A percentile compares a stretch with the other conserved stretches of the same genome.
Conservation (phyloP, 2,329 filamentous ascomycete species). For the Teratosphaeria gauchensis region DNA sequence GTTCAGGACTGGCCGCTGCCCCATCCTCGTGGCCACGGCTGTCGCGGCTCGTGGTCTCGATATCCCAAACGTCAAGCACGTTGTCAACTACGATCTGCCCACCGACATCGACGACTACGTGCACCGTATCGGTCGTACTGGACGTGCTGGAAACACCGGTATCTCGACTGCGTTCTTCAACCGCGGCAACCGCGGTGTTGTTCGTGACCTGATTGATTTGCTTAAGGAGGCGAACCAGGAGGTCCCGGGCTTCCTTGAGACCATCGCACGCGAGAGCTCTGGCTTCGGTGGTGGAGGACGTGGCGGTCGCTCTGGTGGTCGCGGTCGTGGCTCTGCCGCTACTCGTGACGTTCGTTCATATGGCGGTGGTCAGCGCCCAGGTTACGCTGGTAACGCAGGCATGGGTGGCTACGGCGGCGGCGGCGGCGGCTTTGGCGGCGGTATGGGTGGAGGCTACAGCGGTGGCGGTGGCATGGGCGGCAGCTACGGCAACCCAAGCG, state of each 20-base stretch:
- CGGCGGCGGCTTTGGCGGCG: slow-evolving; percentile 35
- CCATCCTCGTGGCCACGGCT: slow-evolving; percentile 91
- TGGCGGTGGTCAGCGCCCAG: slow-evolving; percentile 38
- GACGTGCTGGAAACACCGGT: slow-evolving; percentile 98
- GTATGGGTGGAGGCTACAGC: slow-evolving; percentile 25
- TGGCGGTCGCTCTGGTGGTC: slow-evolving; percentile 53
- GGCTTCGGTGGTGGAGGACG: slow-evolving; percentile 63
- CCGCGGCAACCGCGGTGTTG: slow-evolving; percentile 95
- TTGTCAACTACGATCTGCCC: slow-evolving; percentile 98
- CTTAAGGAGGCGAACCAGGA: slow-evolving; percentile 99
- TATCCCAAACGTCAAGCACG: slow-evolving; percentile 93
- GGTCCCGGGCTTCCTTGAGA: slow-evolving; percentile 87
- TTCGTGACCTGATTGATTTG: slow-evolving; percentile 91
- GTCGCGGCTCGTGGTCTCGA: slow-evolving; percentile 72
- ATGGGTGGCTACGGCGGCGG: slow-evolving; percentile 36
- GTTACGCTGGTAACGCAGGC: slow-evolving; percentile 53
- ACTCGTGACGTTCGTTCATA: slow-evolving; percentile 77
- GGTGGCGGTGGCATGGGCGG: slow-evolving; percentile 47
- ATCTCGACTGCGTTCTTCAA: slow-evolving; percentile 99
- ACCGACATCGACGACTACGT: slow-evolving; percentile 99
- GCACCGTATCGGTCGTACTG: slow-evolving; percentile 98
- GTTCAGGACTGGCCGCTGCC: slow-evolving; percentile 92
- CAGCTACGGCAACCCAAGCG: slow-evolving; percentile 61
- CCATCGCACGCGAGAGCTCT: slow-evolving; percentile 87
- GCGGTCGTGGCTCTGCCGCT: slow-evolving; percentile 58